Evolutionary conservation across 768 basidiomycete species (phyloP).

Genomic region (Peribolospora baueri): DNA sequence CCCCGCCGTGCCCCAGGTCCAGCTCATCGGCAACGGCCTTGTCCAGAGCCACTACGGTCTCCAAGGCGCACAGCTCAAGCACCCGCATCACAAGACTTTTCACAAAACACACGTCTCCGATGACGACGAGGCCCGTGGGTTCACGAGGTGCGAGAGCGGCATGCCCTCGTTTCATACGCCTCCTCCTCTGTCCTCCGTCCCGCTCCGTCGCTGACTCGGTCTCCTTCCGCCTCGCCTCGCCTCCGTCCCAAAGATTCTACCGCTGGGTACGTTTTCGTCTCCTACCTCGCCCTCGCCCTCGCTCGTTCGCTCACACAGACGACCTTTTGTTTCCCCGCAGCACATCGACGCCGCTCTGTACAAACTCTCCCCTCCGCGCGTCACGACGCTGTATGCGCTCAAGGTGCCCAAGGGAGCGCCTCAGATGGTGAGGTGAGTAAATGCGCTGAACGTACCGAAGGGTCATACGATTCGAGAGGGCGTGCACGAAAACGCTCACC

Average conservation of each 20-base stretch:
- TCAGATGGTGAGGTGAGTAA: constrained; percentile 23
- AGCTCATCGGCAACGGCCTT: constrained; percentile 69
- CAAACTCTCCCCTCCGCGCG: constrained; percentile 31
- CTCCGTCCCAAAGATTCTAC: too few relatives aligned
- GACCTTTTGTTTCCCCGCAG: constrained; percentile 9
- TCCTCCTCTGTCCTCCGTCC: too few relatives aligned
- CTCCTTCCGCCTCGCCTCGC: too few relatives aligned
- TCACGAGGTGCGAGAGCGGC: constrained; percentile 28
- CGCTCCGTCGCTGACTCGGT: too few relatives aligned
- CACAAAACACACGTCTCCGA: constrained; percentile 52
- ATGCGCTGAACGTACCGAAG: constrained; percentile 6
- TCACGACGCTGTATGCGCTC: constrained; percentile 63
- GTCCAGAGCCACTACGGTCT: constrained; percentile 53
- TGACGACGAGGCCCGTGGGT: constrained; percentile 50
- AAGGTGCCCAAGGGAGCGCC: constrained; percentile 37
- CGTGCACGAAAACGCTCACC: neutral
- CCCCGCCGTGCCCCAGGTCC: constrained; percentile 65
- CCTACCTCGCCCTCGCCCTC: too few relatives aligned
- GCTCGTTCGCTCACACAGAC: neutral
- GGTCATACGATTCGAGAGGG: too few relatives aligned
- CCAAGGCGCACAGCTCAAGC: constrained; percentile 43
- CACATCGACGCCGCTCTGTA: constrained; percentile 67
- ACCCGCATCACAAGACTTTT: constrained; percentile 64
- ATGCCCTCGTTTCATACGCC: neutral
- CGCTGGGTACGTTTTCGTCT: too few relatives aligned